A percentile compares a stretch with the other conserved stretches of the same genome.
phyloP scores from a whole-genome alignment of 306 rosid species.

The Trifolium pratense region DNA sequence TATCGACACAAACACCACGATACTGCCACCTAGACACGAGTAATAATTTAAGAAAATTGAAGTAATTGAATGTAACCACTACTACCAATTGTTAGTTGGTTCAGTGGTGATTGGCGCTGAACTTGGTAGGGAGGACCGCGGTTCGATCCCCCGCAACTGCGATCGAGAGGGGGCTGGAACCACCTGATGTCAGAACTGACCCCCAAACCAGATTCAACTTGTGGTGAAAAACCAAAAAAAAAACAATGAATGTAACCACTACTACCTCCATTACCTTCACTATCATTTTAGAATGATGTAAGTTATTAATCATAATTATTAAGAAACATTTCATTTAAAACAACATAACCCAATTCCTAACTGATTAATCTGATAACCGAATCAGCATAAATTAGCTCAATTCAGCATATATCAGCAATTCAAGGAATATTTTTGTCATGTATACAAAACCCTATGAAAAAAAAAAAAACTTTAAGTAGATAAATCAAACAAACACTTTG shows the following conservation, averaged over 20 bases:
- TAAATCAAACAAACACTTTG: not conserved
- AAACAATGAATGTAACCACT: too few relatives aligned
- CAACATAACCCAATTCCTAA: not conserved
- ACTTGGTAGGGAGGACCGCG: too few relatives aligned
- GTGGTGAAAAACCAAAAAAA: too few relatives aligned
- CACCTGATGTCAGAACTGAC: too few relatives aligned
- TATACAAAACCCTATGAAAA: slow-evolving; percentile 19
- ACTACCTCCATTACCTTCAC: slow-evolving; percentile 1
- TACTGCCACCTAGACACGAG: not conserved
- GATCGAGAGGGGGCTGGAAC: too few relatives aligned
- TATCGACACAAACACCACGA: not conserved
- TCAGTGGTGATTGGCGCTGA: too few relatives aligned
- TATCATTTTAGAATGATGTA: not conserved
- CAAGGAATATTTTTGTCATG: not conserved
- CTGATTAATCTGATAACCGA: not conserved
- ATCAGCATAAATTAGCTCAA: slow-evolving; percentile 34
- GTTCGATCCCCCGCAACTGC: too few relatives aligned
- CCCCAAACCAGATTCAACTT: too few relatives aligned
- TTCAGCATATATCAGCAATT: slow-evolving; percentile 2
- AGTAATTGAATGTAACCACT: not conserved
- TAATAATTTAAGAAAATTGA: not conserved
- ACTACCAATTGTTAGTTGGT: too few relatives aligned
- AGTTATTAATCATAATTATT: not conserved
- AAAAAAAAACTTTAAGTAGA: too few relatives aligned
- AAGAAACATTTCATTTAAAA: slow-evolving; percentile 22